Conservation (phyloP, 2,329 filamentous ascomycete genomes). For the Drechslerella coelobrocha region DNA sequence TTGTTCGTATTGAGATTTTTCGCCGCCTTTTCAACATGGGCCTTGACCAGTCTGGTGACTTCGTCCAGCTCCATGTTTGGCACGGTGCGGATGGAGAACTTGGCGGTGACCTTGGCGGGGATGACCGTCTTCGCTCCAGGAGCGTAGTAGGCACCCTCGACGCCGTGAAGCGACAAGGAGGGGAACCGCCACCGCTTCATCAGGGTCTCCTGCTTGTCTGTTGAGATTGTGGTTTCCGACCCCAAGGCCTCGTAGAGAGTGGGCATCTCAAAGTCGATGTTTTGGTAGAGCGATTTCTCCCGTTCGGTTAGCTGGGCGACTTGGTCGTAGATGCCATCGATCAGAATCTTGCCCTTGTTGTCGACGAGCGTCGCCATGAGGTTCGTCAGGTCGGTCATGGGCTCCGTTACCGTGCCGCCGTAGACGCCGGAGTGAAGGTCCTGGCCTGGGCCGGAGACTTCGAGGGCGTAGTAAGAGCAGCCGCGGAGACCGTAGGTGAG, state of each 20-base stretch:
- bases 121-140: conserved; percentile 98
- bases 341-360: conserved; percentile 87
- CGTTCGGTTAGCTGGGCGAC: conserved; percentile 87
- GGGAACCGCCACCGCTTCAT: conserved; percentile 97
- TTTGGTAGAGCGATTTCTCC: conserved; percentile 84
- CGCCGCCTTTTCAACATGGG: conserved; percentile 83
- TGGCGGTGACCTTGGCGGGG: conserved; percentile 94
- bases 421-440: conserved; percentile 98
- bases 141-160: conserved; percentile 92
- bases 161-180: conserved; percentile 88
- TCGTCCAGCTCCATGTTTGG: conserved; percentile 94
- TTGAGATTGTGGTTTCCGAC: conserved; percentile 82
- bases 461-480: conserved; percentile 96
- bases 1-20: conserved; percentile 92
- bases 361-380: conserved; percentile 86
- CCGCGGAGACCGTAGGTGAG: conserved; percentile 95
- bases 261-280: conserved; percentile 94
- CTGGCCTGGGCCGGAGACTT: conserved; percentile 86
- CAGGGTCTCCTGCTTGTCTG: conserved; percentile 87
- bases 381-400: conserved; percentile 92
- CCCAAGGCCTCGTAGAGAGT: conserved; percentile 91
- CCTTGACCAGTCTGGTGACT: conserved; percentile 84
- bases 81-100: conserved; percentile 97
- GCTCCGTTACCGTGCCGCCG: conserved; percentile 93
- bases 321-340: conserved; percentile 91